Evolutionary conservation across 2,329 filamentous ascomycete species (phyloP), one percentile per base, ranked within the genome.

Genomic region (Fusarium caatingaense): DNA sequence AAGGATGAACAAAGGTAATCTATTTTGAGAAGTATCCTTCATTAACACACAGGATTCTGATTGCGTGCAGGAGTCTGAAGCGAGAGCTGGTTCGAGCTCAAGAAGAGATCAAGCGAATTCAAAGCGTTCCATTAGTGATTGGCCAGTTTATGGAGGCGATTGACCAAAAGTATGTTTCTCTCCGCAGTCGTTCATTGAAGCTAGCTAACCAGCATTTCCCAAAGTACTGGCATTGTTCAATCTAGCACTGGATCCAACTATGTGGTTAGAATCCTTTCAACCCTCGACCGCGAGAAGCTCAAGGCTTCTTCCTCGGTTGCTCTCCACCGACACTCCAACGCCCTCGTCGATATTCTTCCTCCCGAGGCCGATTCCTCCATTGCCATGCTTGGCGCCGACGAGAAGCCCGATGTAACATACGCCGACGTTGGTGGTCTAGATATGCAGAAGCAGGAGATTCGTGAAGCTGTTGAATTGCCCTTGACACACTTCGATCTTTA

Each of bases 121-220:
- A 99, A 85, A 98, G 94, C 81, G 96, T 99, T 57, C 96, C 96
- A 28, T 84, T 99, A 68, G 96, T 99, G 69, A 99, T 99, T 80
- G 96, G 96, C 66, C 96, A 99, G 83, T 99, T 99, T 80, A 99
- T 99, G 96, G 96, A 99, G 83, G 96, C 96, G 59, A 99, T 99
- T 79, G 96, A 99, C 81, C 96, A 99, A 83, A 99, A 98, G 93
- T 97, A 87, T 80, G 88, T 64, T 53, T 25, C 40, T 63, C 27
- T 50, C 54, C 41, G 34, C 45, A 48, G 23, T 44, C 55, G 27
- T 40, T 25, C 45, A 46, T 44, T 23, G 51, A 56, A 42, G 27
- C 16, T 9, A 48, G 56, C 66, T 69, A 46, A 67, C 45, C 41
- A 20, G 50, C 40, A 23, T 42, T 27, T 58, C 34, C 27, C 28